Conservation (phyloP, 805 yeast genomes). For the Lachancea nothofagi region DNA sequence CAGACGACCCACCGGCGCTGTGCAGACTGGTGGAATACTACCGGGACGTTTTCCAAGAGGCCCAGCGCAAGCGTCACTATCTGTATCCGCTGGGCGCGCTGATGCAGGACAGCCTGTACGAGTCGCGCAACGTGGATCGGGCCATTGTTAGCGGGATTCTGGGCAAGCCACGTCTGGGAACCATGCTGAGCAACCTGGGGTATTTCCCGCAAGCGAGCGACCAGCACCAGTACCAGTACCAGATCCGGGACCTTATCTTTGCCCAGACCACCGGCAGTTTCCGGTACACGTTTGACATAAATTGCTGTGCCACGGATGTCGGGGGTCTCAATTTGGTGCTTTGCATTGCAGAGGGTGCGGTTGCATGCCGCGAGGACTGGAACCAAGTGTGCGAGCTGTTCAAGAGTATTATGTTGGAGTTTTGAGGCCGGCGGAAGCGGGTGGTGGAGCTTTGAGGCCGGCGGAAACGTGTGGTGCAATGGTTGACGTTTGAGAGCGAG, state of each 20-base stretch:
- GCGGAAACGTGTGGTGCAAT: too few relatives aligned
- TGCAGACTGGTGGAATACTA: slow-evolving; percentile 22
- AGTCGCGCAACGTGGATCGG: slow-evolving; percentile 20
- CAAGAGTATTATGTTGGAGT: slow-evolving; percentile 5
- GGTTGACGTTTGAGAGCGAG: too few relatives aligned
- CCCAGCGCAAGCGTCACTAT: slow-evolving; percentile 16
- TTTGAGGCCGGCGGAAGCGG: not conserved
- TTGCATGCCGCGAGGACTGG: slow-evolving; percentile 11
- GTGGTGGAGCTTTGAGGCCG: too few relatives aligned
- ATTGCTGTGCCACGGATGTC: slow-evolving; percentile 18
- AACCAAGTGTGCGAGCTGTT: slow-evolving; percentile 11
- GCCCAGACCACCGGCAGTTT: slow-evolving; percentile 23
- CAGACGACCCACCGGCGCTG: slow-evolving; percentile 12
- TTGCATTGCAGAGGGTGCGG: slow-evolving; percentile 17
- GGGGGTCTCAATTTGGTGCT: slow-evolving; percentile 22
- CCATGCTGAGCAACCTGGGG: slow-evolving; percentile 26
- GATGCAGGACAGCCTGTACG: slow-evolving; percentile 17
- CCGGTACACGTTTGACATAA: slow-evolving; percentile 19
- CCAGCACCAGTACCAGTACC: slow-evolving; percentile 1
- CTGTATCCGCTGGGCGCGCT: slow-evolving; percentile 21
- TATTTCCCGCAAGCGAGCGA: slow-evolving; percentile 9
- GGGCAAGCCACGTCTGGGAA: slow-evolving; percentile 20
- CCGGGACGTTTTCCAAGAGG: slow-evolving; percentile 11
- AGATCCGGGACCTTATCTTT: slow-evolving; percentile 18
- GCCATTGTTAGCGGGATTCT: slow-evolving; percentile 15